Evolutionary conservation across 192 early-diverging fungal genomes (phyloP), one percentile per base, ranked within the genome.

Genomic region (Powellomyces hirtus): DNA sequence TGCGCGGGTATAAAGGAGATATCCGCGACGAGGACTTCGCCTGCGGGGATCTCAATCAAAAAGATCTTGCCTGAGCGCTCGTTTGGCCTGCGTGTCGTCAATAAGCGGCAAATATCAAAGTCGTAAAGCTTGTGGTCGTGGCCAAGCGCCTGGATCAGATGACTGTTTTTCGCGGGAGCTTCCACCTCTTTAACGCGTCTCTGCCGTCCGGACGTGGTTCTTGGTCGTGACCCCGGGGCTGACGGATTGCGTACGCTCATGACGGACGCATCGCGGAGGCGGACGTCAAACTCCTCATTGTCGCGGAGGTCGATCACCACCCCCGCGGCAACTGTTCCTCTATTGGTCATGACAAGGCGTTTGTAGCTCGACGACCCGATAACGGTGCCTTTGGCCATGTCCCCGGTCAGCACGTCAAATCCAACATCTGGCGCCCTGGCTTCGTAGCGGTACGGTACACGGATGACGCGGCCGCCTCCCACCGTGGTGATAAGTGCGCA

Each of bases 371-470:
- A 71, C 20, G 82, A 77, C 16, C 77, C 79, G 30, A 84, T 62
- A 26, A 81, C 69, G 2, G 77, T 77, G 4, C 75, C 74, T 26
- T 53, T 40, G 2, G 36, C 38, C n/a, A 80, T 55, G 14, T 68
- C 66, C 20, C 30, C 55, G 22, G 35, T 42, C 8, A 38, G 49
- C 18, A 42, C 38, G 4, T 61, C 49, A 27, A 84, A 27, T 1
- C 49, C 29, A 30, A 84, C 62, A 1, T 66, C 55, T 1, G 77
- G 72, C 31, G 34, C 34, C 26, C 69, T 0, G 29, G 71, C 70
- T 59, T 84, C 82, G 61, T 77, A 84, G 61, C 70, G 62, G 70
- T 81, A 62, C 16, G 82, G 82, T 0, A 84, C 67, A 29, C 68
- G 70, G 29, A 76, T 44, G 14, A 59, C 53, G 24, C 62, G 69